Conservation (phyloP, 305 asterid species). For the Solanum hybrid region DNA sequence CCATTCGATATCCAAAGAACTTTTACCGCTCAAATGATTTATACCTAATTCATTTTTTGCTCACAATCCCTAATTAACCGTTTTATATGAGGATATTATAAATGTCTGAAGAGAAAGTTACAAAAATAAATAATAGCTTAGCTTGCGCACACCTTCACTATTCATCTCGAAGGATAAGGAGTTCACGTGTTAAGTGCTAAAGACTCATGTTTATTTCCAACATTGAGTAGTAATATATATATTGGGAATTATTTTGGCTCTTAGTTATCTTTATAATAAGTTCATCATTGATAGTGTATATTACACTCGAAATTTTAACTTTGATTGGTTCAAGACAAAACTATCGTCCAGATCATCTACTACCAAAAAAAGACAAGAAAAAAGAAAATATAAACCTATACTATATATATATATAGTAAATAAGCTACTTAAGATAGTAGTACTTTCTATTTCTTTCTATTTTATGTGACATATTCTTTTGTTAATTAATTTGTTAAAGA, state of each 20-base stretch:
- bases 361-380: background rate
- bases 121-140: background rate
- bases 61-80: background rate
- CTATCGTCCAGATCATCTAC: background rate
- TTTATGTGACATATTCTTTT: background rate
- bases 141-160: background rate
- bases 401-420: background rate
- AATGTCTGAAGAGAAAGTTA: background rate
- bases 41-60: background rate
- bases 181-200: background rate
- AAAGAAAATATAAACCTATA: background rate
- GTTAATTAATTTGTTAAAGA: background rate
- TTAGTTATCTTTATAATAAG: background rate
- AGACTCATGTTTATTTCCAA: background rate
- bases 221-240: background rate
- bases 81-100: background rate
- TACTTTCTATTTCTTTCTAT: background rate
- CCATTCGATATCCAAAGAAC: background rate
- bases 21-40: background rate
- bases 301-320: background rate
- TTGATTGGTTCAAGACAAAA: background rate
- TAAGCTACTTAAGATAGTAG: background rate
- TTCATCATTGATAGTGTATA: background rate
- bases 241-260: background rate
- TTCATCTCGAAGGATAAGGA: background rate